Evolutionary conservation across 78 protist genomes (phyloP).

Genomic region (Dictyostelium purpureum): DNA sequence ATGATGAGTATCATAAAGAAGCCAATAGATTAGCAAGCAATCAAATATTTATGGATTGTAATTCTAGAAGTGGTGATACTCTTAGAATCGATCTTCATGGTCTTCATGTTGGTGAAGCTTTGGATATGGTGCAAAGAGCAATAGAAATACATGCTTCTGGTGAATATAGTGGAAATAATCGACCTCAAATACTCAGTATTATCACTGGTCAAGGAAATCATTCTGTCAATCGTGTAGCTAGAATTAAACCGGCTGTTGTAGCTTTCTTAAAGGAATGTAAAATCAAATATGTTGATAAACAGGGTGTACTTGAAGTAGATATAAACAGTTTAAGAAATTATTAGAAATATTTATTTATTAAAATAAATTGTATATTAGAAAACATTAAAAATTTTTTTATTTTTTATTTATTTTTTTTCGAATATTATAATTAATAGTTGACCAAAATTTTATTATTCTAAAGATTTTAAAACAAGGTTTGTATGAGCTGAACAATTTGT

Average conservation of each 20-base stretch:
- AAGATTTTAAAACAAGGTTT: background rate
- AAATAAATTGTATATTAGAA: too few species aligned
- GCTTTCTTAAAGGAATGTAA: constrained; percentile 6
- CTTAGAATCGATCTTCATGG: constrained; percentile 65
- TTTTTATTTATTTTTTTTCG: too few species aligned
- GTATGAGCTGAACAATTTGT: background rate
- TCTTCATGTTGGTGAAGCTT: constrained; percentile 50
- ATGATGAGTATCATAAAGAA: background rate
- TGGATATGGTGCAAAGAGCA: constrained; percentile 46
- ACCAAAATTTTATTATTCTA: too few species aligned
- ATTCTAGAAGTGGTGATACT: constrained; percentile 36
- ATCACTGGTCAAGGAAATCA: constrained; percentile 61
- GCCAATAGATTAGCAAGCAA: constrained; percentile 18
- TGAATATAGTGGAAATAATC: background rate
- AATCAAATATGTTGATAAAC: constrained; percentile 9
- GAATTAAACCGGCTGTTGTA: constrained; percentile 53
- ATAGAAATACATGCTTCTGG: constrained; percentile 22
- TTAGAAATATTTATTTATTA: too few species aligned
- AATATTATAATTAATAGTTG: too few species aligned
- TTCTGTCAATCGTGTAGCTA: constrained; percentile 46
- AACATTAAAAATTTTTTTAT: too few species aligned
- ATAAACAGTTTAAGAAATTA: too few species aligned
- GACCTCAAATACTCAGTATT: constrained; percentile 29
- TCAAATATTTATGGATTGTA: constrained; percentile 47
- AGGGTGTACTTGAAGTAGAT: constrained; percentile 32